Conservation (phyloP, 768 basidiomycete genomes). For the Pleurotus tuber-regium region DNA sequence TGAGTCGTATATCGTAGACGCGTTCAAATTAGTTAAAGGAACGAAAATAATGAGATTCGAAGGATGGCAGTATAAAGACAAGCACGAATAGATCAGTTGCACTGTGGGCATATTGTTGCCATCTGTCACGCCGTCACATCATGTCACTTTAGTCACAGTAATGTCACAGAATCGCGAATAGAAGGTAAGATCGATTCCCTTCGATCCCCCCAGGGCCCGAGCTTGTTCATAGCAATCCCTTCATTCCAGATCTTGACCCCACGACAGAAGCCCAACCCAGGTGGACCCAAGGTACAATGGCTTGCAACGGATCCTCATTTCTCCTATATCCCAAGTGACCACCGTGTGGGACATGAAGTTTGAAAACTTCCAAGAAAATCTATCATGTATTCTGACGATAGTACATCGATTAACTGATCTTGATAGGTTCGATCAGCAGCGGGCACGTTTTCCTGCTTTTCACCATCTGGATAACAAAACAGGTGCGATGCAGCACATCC, state of each 20-base stretch:
- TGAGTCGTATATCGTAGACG: constrained; percentile 24
- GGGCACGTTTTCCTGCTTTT: too few species aligned
- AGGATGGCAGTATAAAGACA: constrained; percentile 11
- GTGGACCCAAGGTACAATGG: neutral
- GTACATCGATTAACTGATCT: too few species aligned
- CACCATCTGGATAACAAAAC: too few species aligned
- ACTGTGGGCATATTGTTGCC: constrained; percentile 10
- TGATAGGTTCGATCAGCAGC: too few species aligned
- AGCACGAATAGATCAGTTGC: constrained; percentile 9
- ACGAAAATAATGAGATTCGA: constrained; percentile 1
- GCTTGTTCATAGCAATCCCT: too few species aligned
- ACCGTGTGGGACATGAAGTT: constrained; percentile 15
- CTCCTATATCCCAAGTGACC: neutral
- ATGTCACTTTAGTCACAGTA: constrained; percentile 5
- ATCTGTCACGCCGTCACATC: constrained; percentile 9
- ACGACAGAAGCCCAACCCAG: too few species aligned
- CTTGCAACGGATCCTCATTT: too few species aligned
- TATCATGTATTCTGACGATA: constrained; percentile 25
- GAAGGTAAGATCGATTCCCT: neutral
- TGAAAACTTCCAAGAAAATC: too few species aligned
- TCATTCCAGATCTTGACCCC: too few species aligned
- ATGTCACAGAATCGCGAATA: constrained; percentile 1
- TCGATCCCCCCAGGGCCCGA: neutral
- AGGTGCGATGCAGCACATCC: too few species aligned
- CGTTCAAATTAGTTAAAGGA: constrained; percentile 28